Evolutionary conservation across 176 grass and related monocot genomes (phyloP).

Genomic region (Musa beccarii): DNA sequence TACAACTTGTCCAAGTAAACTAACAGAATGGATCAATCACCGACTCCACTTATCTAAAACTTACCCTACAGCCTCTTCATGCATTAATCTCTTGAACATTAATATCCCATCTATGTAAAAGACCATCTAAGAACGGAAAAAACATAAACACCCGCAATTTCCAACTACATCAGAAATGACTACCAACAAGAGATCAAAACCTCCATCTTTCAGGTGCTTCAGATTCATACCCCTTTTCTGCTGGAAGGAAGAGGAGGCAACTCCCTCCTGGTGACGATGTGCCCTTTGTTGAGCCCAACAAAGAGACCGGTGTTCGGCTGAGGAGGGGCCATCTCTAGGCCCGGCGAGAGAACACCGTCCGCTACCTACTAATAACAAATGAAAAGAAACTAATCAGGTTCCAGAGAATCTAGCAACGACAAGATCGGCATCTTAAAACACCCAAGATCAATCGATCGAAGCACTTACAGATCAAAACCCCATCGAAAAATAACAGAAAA

Average conservation of each 20-base stretch:
- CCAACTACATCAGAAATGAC: background rate
- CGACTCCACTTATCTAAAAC: too few species aligned
- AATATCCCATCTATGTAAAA: too few species aligned
- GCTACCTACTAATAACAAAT: background rate
- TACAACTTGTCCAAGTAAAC: too few species aligned
- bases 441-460: too few species aligned
- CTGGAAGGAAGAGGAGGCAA: background rate
- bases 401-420: too few species aligned
- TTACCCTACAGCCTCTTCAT: too few species aligned
- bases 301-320: background rate
- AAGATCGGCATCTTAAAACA: too few species aligned
- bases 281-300: slow-evolving; percentile 2
- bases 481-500: too few species aligned
- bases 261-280: background rate
- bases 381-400: background rate
- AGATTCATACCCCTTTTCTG: background rate
- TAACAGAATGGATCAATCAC: too few species aligned
- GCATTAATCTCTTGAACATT: too few species aligned
- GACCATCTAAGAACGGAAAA: background rate
- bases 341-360: background rate
- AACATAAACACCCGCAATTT: background rate
- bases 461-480: too few species aligned
- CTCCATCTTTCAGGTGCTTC: background rate
- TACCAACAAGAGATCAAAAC: background rate
- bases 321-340: background rate